Percentiles rank a stretch among this genome's conserved stretches.
Conservation (phyloP, 2,329 filamentous ascomycete species). For the Aureobasidium sp. region DNA sequence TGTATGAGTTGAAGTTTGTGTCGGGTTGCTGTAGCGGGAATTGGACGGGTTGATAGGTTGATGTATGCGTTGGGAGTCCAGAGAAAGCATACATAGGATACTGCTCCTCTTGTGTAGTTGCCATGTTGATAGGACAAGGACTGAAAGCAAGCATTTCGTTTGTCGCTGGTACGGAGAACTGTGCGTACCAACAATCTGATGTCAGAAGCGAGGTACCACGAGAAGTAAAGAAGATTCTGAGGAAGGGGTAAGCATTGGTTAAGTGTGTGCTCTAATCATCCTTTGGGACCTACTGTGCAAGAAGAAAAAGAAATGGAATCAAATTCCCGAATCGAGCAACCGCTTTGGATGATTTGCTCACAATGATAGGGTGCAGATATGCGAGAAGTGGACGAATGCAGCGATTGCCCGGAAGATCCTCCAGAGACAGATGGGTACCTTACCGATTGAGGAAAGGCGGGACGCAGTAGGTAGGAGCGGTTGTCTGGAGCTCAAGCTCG, state of each 20-base stretch:
- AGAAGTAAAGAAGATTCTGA: not conserved
- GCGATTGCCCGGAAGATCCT: slow-evolving; percentile 8
- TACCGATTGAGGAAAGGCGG: slow-evolving; percentile 4
- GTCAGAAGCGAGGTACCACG: not conserved
- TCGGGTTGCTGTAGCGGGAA: not conserved
- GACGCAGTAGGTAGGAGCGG: not conserved
- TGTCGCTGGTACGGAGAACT: not conserved
- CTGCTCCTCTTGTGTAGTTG: not conserved
- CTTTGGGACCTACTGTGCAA: not conserved
- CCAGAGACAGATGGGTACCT: slow-evolving; percentile 9
- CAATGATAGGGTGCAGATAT: slow-evolving; percentile 7
- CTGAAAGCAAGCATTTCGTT: slow-evolving; percentile 12
- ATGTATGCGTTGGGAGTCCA: not conserved
- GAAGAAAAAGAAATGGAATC: slow-evolving; percentile 8
- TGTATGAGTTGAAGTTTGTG: not conserved
- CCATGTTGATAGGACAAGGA: not conserved
- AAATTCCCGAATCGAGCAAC: not conserved
- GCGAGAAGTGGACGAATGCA: not conserved
- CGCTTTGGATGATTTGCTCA: not conserved
- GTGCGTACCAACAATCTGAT: not conserved
- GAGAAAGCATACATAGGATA: slow-evolving; percentile 9
- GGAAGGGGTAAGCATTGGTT: slow-evolving; percentile 3
- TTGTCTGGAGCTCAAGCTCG: slow-evolving; percentile 8
- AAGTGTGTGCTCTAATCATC: not conserved
- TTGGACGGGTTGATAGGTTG: not conserved